Base-by-base conservation (phyloP, 805 yeast genomes). In the Suhomyces tanzawaensis region DNA sequence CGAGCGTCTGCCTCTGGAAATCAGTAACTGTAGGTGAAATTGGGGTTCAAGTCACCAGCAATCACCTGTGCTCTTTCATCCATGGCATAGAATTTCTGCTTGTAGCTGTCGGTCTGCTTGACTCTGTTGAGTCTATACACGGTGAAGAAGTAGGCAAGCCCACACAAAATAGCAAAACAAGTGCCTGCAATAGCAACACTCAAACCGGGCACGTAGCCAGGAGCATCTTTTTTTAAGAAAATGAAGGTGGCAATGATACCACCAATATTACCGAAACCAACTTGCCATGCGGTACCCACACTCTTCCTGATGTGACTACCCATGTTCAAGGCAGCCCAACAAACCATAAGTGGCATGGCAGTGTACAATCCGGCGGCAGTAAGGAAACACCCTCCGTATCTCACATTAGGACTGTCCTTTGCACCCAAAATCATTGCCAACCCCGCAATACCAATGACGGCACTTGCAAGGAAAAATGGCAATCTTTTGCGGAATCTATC, bases 221-320 rank as follows among this genome's bases (percentile, higher is more conserved):
- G 88, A 11, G 83, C 70, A 44, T 81, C 85, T 28, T 58, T 50
- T 27, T 72, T 48, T 30, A 76, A 65, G 62, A 76, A 81, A 15
- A 79, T 59, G 48, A 69, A 82, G 2, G 85, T 72, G 4, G 86
- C 64, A 39, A 81, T 71, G 49, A 82, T 81, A 42, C 86, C 87
- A 32, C 87, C 88, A 51, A 79, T 79, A 59, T 82, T 82, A 37
- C 86, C 88, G 49, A 82, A 80, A 0, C 87, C 87, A 50, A 82
- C 74, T 49, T 77, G 79, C 67, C 74, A 74, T 1, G 79, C 82
- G 8, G 81, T 65, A 7, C 77, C 79, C 11, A 75, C 76, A 34
- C 76, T 69, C 42, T 79, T 77, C 49, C 86, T 66, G 15, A 72
- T 56, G 54, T 82, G 87, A 8, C 87, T 85, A 7, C 77, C 72